A percentile compares a stretch with the other conserved stretches of the same genome.
Conservation (phyloP, 257 asterid species). For the Salvia rosmarinus region DNA sequence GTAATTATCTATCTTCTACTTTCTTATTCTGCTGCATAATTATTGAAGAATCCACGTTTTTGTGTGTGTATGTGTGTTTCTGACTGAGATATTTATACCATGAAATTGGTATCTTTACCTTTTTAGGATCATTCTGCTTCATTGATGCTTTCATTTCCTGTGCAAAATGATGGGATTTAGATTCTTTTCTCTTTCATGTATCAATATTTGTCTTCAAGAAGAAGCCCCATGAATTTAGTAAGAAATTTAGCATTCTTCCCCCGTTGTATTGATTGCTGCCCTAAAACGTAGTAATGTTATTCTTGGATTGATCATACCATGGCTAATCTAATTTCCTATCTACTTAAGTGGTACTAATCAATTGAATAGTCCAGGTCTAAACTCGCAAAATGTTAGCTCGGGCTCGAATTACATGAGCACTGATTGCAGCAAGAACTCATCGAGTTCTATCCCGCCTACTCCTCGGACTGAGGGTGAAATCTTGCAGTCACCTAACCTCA, state of each 20-base stretch:
- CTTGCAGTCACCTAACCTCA: slow-evolving; percentile 71
- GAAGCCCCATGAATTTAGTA: not conserved
- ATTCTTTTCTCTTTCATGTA: not conserved
- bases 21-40: not conserved
- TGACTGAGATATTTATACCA: not conserved
- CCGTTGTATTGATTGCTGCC: not conserved
- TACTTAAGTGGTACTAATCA: not conserved
- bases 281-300: not conserved
- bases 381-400: slow-evolving; percentile 53
- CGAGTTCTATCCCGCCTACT: slow-evolving; percentile 50
- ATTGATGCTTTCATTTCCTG: not conserved
- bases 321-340: not conserved
- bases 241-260: not conserved
- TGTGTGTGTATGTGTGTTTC: not conserved
- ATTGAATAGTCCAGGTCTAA: slow-evolving; percentile 46
- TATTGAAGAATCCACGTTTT: not conserved
- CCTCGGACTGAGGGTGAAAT: slow-evolving; percentile 88
- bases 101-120: not conserved
- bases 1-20: slow-evolving; percentile 30
- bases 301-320: slow-evolving; percentile 5
- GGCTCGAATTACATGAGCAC: slow-evolving; percentile 43
- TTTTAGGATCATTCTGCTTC: not conserved
- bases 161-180: not conserved
- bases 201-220: slow-evolving; percentile 1
- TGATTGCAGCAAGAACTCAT: slow-evolving; percentile 45